These are phyloP conservation scores for Trichoderma polysporum DNA, from an alignment of 2,329 filamentous ascomycete genomes.

Conservation along the genomic window DNA sequence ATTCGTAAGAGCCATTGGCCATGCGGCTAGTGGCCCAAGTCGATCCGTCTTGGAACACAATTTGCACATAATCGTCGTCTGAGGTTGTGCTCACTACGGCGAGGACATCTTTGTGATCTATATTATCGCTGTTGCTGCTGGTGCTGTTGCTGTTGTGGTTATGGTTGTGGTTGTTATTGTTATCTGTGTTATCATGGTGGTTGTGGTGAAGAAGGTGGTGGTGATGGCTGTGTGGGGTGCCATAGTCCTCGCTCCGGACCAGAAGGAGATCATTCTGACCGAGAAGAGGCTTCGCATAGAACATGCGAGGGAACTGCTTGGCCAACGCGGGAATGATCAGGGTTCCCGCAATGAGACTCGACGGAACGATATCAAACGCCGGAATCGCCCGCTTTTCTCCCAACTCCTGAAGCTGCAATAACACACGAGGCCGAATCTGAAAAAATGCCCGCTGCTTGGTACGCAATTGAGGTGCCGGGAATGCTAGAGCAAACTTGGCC, in stretches of 20 bases:
- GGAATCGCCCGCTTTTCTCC: slow-evolving; percentile 62
- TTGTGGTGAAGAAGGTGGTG: not conserved
- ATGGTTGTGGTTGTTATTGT: slow-evolving; percentile 24
- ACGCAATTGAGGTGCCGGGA: slow-evolving; percentile 60
- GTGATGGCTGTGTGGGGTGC: slow-evolving; percentile 32
- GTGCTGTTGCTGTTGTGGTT: slow-evolving; percentile 36
- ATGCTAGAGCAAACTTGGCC: slow-evolving; percentile 66
- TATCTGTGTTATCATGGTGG: slow-evolving; percentile 34
- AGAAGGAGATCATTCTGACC: slow-evolving; percentile 69
- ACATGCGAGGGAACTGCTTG: slow-evolving; percentile 62
- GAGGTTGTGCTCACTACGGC: slow-evolving; percentile 66
- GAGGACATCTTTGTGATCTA: slow-evolving; percentile 55
- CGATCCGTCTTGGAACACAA: slow-evolving; percentile 64
- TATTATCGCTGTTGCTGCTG: slow-evolving; percentile 43
- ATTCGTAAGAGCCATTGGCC: slow-evolving; percentile 63
- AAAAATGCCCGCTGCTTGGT: slow-evolving; percentile 65
- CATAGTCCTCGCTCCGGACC: slow-evolving; percentile 68
- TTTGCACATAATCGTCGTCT: slow-evolving; percentile 57
- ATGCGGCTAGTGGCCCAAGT: slow-evolving; percentile 57
- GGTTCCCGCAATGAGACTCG: slow-evolving; percentile 56
- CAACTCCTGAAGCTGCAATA: slow-evolving; percentile 72
- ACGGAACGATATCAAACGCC: slow-evolving; percentile 71
- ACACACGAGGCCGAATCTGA: slow-evolving; percentile 64
- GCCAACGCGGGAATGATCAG: slow-evolving; percentile 59
- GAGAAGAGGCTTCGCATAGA: slow-evolving; percentile 62